Evolutionary conservation across 345 rosid species (phyloP).

Genomic region (Citrus inodora): DNA sequence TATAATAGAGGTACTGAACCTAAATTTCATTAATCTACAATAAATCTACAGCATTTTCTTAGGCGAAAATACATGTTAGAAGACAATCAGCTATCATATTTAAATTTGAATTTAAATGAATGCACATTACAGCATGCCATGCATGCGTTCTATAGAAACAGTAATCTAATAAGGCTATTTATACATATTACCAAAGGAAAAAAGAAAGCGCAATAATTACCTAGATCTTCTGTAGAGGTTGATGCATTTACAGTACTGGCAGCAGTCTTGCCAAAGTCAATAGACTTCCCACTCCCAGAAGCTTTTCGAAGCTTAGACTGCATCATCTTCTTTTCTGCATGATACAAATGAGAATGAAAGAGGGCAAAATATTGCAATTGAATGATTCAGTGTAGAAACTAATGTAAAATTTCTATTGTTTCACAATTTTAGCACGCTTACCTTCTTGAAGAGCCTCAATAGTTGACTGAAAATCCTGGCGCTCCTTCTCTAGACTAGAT

Average conservation of each 20-base stretch:
- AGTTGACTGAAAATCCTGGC: slow-evolving; percentile 82
- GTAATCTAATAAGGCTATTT: not conserved
- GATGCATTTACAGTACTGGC: slow-evolving; percentile 52
- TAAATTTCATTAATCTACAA: not conserved
- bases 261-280: slow-evolving; percentile 36
- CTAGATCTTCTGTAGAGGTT: slow-evolving; percentile 88
- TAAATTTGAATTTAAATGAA: not conserved
- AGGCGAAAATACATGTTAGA: not conserved
- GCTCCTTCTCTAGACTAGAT: slow-evolving; percentile 80
- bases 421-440: slow-evolving; percentile 19
- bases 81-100: not conserved
- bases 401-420: not conserved
- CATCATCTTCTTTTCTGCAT: slow-evolving; percentile 86
- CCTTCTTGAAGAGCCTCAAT: slow-evolving; percentile 95
- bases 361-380: slow-evolving; percentile 7
- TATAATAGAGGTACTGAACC: not conserved
- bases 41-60: not conserved
- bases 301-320: slow-evolving; percentile 84
- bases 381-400: not conserved
- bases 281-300: slow-evolving; percentile 50
- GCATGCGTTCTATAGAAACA: not conserved
- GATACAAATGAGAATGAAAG: slow-evolving; percentile 10
- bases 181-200: not conserved
- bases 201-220: slow-evolving; percentile 33
- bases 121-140: not conserved